Percentiles rank a stretch among this genome's conserved stretches.
These are phyloP conservation scores for Apiospora rasikravindrae DNA, from an alignment of 2,329 filamentous ascomycete genomes.

Conservation along the genomic window DNA sequence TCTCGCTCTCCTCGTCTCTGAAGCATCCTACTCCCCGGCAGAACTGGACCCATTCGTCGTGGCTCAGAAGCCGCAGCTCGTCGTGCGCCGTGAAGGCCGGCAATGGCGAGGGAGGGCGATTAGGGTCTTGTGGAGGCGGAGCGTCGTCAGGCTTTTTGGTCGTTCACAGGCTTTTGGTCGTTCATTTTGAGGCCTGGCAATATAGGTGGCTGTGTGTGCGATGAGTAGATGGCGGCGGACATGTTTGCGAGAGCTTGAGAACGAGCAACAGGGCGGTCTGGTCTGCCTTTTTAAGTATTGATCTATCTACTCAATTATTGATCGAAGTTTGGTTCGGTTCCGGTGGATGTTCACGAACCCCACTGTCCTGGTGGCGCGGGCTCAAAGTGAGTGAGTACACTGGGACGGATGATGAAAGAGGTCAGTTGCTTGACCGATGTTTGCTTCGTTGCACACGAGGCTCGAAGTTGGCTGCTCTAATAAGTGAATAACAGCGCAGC, in stretches of 20 bases:
- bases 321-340: neutral
- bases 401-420: neutral
- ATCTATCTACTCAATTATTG: neutral
- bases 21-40: slow-evolving; percentile 55
- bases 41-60: slow-evolving; percentile 52
- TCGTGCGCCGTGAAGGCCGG: slow-evolving; percentile 1
- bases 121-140: neutral
- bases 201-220: neutral
- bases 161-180: neutral
- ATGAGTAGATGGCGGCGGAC: slow-evolving; percentile 22
- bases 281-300: neutral
- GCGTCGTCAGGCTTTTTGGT: neutral
- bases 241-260: neutral
- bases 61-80: slow-evolving; percentile 45
- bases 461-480: neutral
- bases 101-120: slow-evolving; percentile 14
- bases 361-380: neutral
- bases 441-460: neutral
- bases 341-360: slow-evolving; percentile 2
- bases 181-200: slow-evolving; percentile 17
- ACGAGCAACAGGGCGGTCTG: neutral
- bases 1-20: slow-evolving; percentile 49
- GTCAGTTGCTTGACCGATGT: neutral
- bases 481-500: neutral
- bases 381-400: neutral